A percentile compares a stretch with the other conserved stretches of the same genome.
Conservation (phyloP, 495 filamentous ascomycete genomes). For the Ramalina intermedia region DNA sequence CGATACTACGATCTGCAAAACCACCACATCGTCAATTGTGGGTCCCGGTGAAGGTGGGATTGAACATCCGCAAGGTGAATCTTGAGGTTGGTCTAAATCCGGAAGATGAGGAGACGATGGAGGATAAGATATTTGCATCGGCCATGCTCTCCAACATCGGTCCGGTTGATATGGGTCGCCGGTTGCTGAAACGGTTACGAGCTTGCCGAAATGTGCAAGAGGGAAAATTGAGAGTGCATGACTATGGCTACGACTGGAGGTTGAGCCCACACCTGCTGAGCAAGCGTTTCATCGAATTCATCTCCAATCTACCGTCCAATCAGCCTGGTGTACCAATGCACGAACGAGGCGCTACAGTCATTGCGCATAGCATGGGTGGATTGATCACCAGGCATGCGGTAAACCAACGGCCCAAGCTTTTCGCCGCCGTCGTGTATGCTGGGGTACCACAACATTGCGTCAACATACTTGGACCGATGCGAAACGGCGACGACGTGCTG, state of each 20-base stretch:
- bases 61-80: constrained; percentile 86
- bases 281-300: constrained; percentile 48
- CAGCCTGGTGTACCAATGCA: constrained; percentile 28
- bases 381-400: constrained; percentile 82
- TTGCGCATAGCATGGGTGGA: constrained; percentile 83
- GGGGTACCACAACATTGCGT: constrained; percentile 76
- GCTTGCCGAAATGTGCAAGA: constrained; percentile 55
- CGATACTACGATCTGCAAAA: constrained; percentile 71
- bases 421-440: constrained; percentile 75
- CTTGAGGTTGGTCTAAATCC: constrained; percentile 72
- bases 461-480: constrained; percentile 79
- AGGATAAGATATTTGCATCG: constrained; percentile 62
- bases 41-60: constrained; percentile 86
- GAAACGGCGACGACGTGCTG: constrained; percentile 83
- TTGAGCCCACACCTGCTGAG: constrained; percentile 71
- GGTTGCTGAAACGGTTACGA: constrained; percentile 63
- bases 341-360: constrained; percentile 58
- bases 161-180: constrained; percentile 75
- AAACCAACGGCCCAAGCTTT: constrained; percentile 75
- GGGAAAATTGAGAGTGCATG: constrained; percentile 63
- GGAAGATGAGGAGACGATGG: constrained; percentile 78
- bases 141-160: constrained; percentile 86
- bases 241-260: constrained; percentile 96
- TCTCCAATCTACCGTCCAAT: constrained; percentile 67
- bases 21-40: constrained; percentile 72